Conservation (phyloP, 169 alveolate species). For the Cryptosporidium muris region DNA sequence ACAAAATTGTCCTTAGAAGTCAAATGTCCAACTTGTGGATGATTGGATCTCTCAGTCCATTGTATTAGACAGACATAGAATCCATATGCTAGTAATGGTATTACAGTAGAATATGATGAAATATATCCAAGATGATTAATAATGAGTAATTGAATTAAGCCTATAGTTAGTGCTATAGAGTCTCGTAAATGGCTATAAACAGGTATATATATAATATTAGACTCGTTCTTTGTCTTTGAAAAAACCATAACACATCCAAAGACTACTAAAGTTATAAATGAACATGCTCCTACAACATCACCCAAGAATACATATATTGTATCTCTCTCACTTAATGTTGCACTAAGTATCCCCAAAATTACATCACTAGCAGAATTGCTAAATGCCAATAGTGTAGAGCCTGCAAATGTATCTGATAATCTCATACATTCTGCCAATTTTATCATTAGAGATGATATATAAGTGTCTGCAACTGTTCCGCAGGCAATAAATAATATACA, state of each 20-base stretch:
- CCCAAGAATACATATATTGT: constrained; percentile 62
- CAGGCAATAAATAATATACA: constrained; percentile 65
- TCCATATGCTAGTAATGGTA: constrained; percentile 39
- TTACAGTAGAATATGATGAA: constrained; percentile 22
- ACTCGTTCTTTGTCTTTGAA: constrained; percentile 32
- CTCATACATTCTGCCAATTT: constrained; percentile 48
- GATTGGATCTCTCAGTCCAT: constrained; percentile 39
- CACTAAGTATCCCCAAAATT: constrained; percentile 59
- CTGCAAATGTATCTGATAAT: constrained; percentile 64
- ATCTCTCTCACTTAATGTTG: constrained; percentile 55
- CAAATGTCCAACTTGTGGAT: no score
- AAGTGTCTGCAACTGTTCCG: constrained; percentile 68
- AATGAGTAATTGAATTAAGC: constrained; percentile 43
- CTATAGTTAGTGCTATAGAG: constrained; percentile 54
- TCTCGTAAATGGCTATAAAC: constrained; percentile 54
- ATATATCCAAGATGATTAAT: constrained; percentile 61
- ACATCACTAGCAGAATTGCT: constrained; percentile 71
- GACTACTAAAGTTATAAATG: constrained; percentile 48
- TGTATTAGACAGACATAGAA: constrained; percentile 44
- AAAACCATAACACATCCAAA: constrained; percentile 70
- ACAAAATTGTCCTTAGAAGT: no score
- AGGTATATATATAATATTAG: constrained; percentile 42
- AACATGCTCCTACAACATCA: constrained; percentile 62
- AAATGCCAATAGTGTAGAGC: constrained; percentile 64
- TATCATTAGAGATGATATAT: constrained; percentile 58